Evolutionary conservation across 495 filamentous ascomycete genomes (phyloP), one percentile per base, ranked within the genome.

Genomic region (Cudoniella acicularis): DNA sequence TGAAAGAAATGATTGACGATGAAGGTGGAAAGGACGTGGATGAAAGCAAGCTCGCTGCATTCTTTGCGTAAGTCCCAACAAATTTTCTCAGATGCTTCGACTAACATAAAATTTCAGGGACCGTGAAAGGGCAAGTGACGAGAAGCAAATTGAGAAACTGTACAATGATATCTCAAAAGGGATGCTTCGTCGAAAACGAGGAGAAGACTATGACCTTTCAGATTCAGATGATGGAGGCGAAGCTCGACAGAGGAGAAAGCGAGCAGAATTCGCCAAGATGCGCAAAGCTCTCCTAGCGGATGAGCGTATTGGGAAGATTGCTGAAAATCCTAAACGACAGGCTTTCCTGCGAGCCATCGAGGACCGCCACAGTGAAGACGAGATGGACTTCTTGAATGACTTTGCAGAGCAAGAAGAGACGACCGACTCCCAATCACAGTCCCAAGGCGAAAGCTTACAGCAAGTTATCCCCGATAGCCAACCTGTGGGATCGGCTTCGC

Each of bases 261-360:
- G 93, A 46, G 77, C 85, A 56, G 88, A 98, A 64, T 93, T 95
- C 70, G 89, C 90, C 21, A 90, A 89, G 72, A 95, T 96, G 89
- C 87, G 91, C 49, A 91, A 88, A 66, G 89, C 91, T 16, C 78
- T 99, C 9, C 79, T 97, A 17, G 82, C 87, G n/a, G 92, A 98
- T 65, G 92, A 92, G 70, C 90, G 92, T 47, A 80, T 98, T 58
- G 90, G 86, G 61, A 90, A 91, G 67, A 87, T 99, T 54, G 91
- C 93, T 24, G 84, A 90, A 63, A 92, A 97, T 67, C 92, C 91
- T 11, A 92, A 92, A 70, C 91, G 91, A 65, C 76, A 83, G 13
- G 94, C 94, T 0, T 99, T 99, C 76, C 83, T 98, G 59, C 82
- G 81, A 55, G 87, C 91, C 9, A 87, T 99, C 52, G 92, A 96